Evolutionary conservation across 306 rosid genomes (phyloP), one percentile per base, ranked within the genome.

Genomic region (Sphenostylis stenocarpa): DNA sequence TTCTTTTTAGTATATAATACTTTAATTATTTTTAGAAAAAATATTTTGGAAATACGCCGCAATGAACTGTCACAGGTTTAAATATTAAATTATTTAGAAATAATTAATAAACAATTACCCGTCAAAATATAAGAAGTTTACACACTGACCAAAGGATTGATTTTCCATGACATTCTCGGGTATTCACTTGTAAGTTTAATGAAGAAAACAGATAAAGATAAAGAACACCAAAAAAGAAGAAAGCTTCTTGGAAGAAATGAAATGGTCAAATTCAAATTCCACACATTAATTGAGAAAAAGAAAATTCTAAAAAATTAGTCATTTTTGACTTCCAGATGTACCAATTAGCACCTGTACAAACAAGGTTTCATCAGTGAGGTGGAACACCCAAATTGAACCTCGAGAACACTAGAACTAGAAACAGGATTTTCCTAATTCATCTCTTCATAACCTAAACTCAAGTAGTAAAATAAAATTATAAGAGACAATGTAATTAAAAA

Each of bases 241-340:
- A 29, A 61, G 23, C 7, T 70, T 58, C 28, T 21, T 17, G 48
- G 29, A 15, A 31, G 9, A 34, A 13, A 43, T 33, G 49, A 26
- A 64, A n/a, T 15, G 6, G 78, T 81, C 87, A 79, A 55, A 71
- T 77, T 64, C 63, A 33, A 53, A 58, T n/a, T 17, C 48, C 0
- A n/a, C 76, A 71, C 81, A 63, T 24, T 19, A 16, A 53, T 70
- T 6, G 9, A 7, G 21, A n/a, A 11, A 31, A 8, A 52, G 28
- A 10, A 65, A 65, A 20, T 1, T 20, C 26, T 58, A 24, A 7
- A 6, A 23, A 52, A 33, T 16, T 17, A 15, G 8, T 57, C 13
- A 74, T n/a, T 23, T 48, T 75, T 68, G 39, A 74, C 70, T 23
- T 15, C 6, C 23, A 31, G 61, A 6, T 28, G 31, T 20, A 73